Percentiles rank a stretch among this genome's conserved stretches.
These are phyloP conservation scores for Platanus orientalis DNA, from an alignment of 164 flowering plant species.

Conservation along the genomic window DNA sequence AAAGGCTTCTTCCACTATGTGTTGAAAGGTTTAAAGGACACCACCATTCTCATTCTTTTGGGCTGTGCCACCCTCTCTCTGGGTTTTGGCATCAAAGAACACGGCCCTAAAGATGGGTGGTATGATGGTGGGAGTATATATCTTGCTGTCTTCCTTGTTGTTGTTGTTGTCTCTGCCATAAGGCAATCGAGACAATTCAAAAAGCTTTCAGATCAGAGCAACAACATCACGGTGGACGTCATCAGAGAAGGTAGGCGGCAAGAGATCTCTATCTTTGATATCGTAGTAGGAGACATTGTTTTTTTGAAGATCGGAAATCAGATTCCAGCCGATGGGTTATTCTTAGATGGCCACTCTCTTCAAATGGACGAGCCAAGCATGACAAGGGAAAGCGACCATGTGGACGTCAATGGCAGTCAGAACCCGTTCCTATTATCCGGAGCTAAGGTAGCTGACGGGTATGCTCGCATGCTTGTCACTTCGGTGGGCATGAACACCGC, in stretches of 20 bases:
- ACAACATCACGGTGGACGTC: background rate
- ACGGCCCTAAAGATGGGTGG: too few relatives aligned
- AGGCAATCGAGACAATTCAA: background rate
- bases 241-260: background rate
- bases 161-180: background rate
- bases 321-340: too few relatives aligned
- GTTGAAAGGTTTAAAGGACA: background rate
- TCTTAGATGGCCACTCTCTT: background rate
- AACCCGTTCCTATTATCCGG: conserved; percentile 29
- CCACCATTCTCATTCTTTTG: background rate
- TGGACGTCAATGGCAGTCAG: conserved; percentile 2
- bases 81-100: too few relatives aligned
- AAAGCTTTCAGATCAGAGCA: background rate
- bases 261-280: background rate
- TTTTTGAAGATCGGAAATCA: conserved; percentile 4
- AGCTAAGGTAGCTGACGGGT: conserved; percentile 17
- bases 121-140: background rate
- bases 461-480: conserved; percentile 13
- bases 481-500: too few relatives aligned
- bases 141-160: conserved; percentile 1
- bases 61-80: too few relatives aligned
- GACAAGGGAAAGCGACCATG: background rate
- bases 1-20: background rate
- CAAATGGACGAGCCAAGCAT: conserved; percentile 1
- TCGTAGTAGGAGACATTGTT: too few relatives aligned